A percentile compares a stretch with the other conserved stretches of the same genome.
phyloP scores from a whole-genome alignment of 169 alveolate species.

The Babesia divergens region DNA sequence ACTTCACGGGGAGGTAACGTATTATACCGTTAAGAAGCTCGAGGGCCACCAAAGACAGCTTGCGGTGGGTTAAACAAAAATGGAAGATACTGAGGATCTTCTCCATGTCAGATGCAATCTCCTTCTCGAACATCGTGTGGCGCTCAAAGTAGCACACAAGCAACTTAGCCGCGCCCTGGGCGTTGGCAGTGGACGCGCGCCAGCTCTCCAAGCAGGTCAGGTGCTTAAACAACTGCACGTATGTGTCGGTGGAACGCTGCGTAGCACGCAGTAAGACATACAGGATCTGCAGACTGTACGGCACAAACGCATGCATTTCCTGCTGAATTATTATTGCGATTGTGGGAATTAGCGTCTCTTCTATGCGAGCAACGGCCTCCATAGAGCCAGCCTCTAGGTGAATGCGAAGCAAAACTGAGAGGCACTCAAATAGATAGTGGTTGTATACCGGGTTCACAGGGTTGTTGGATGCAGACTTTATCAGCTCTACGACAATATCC shows the following conservation, averaged over 20 bases:
- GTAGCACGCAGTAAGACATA: slow-evolving; percentile 50
- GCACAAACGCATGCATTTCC: slow-evolving; percentile 76
- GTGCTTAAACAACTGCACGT: slow-evolving; percentile 64
- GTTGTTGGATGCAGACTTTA: slow-evolving; percentile 72
- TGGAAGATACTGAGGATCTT: slow-evolving; percentile 77
- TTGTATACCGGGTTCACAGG: slow-evolving; percentile 81
- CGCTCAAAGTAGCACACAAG: slow-evolving; percentile 74
- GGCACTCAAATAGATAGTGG: slow-evolving; percentile 79
- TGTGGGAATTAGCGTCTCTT: slow-evolving; percentile 63
- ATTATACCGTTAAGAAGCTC: slow-evolving; percentile 75
- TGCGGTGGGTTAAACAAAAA: slow-evolving; percentile 79
- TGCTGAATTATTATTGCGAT: slow-evolving; percentile 74
- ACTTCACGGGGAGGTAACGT: slow-evolving; percentile 71
- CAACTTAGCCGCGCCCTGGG: slow-evolving; percentile 78
- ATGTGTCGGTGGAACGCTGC: slow-evolving; percentile 44
- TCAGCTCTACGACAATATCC: slow-evolving; percentile 46
- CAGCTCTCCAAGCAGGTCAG: slow-evolving; percentile 61
- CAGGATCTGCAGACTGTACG: slow-evolving; percentile 74
- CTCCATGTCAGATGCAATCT: slow-evolving; percentile 68
- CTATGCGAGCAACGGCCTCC: slow-evolving; percentile 51
- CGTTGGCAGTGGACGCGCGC: slow-evolving; percentile 69
- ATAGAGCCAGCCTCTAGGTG: slow-evolving; percentile 56
- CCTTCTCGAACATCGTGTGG: slow-evolving; percentile 68
- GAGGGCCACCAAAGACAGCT: slow-evolving; percentile 72
- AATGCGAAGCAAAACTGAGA: slow-evolving; percentile 54